phyloP scores from a whole-genome alignment of 495 filamentous ascomycete genomes.

The Tuber calosporum region DNA sequence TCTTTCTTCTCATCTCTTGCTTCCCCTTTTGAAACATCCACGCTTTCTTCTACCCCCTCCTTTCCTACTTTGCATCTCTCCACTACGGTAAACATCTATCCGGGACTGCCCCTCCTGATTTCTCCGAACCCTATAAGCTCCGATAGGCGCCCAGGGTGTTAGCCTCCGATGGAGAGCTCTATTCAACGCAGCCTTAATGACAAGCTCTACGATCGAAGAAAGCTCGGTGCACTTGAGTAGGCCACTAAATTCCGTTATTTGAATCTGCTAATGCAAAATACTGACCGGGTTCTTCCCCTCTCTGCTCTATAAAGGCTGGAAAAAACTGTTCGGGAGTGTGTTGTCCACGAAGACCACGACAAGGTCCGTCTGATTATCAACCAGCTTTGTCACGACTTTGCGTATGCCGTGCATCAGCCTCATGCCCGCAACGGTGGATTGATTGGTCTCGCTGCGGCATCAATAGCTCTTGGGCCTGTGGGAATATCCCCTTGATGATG shows the following conservation, averaged over 20 bases:
- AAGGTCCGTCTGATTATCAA: slow-evolving; percentile 77
- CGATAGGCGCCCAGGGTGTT: neutral
- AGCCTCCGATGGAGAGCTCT: slow-evolving; percentile 65
- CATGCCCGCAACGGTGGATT: slow-evolving; percentile 94
- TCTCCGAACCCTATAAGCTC: neutral
- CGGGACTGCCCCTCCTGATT: neutral
- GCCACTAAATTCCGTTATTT: slow-evolving; percentile 41
- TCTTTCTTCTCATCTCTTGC: neutral
- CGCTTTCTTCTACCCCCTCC: neutral
- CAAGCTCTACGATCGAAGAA: slow-evolving; percentile 96
- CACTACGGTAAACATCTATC: neutral
- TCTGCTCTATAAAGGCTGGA: slow-evolving; percentile 59
- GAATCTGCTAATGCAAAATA: slow-evolving; percentile 16
- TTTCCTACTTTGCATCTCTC: neutral
- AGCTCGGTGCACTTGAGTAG: slow-evolving; percentile 93
- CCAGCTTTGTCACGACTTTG: slow-evolving; percentile 95
- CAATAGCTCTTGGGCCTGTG: slow-evolving; percentile 89
- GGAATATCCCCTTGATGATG: slow-evolving; percentile 36
- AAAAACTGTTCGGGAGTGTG: slow-evolving; percentile 78
- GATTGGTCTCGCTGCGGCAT: slow-evolving; percentile 92
- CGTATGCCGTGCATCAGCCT: slow-evolving; percentile 94
- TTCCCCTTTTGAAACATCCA: neutral
- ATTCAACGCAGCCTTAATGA: slow-evolving; percentile 89
- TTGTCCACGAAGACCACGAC: slow-evolving; percentile 65
- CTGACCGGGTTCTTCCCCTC: slow-evolving; percentile 15